Base-by-base conservation (phyloP, 257 asterid genomes). In the Scutellaria baicalensis region DNA sequence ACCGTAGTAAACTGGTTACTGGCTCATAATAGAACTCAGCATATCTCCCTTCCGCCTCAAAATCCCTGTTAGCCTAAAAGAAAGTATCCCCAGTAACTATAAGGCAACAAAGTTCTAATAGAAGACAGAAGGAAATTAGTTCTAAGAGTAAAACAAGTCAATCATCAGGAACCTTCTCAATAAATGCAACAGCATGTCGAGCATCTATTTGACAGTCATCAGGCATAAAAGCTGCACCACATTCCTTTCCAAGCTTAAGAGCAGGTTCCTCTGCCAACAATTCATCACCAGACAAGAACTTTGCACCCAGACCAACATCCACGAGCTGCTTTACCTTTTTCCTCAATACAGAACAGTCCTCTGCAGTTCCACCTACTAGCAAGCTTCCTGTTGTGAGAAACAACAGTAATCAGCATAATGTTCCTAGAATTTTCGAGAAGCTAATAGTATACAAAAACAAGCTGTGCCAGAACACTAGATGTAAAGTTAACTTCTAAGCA, bases 171-270 rank as follows among this genome's bases (percentile, higher is more conserved):
- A 93, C 98, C 96, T 90, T 84, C 78, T 83, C 89, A 52, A 93
- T 78, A 72, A 83, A 90, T 45, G 86, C 88, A 75, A 87, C 95
- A 51, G 95, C 78, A 47, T 75, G 77, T 14, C 80, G 83, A 68
- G 97, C 97, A 76, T 91, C 97, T 59, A 93, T 47, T 71, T 93
- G 96, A 80, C 72, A 85, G 77, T 93, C 98, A 78, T 91, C 95
- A 0, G 94, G 91, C 77, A 86, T 76, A 83, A 85, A 91, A 47
- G 89, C 97, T 16, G 97, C 97, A 57, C 91, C 89, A 0, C 85
- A 78, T 68, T 81, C 96, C 77, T 78, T 75, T 51, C 87, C 96
- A 82, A 89, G 84, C 79, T 76, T 66, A 55, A 93, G 91, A 55
- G 86, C 86, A 31, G 97, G 96, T 74, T 93, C 98, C 79, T 84